Evolutionary conservation across 2,329 filamentous ascomycete genomes (phyloP), one percentile per base, ranked within the genome.

Genomic region (Madurella fahalii): DNA sequence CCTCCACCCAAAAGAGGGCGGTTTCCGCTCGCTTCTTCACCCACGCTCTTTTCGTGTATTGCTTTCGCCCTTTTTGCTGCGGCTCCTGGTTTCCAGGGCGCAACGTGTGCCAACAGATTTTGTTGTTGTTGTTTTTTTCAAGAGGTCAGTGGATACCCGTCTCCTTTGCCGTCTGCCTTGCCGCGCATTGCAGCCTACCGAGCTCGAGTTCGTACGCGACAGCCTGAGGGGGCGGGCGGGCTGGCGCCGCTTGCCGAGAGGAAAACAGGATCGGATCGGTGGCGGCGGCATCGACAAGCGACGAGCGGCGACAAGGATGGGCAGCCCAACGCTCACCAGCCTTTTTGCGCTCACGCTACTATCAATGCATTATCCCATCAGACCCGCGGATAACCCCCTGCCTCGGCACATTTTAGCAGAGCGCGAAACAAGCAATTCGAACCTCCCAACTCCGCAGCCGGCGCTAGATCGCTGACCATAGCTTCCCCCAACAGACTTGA

Each of bases 1-100:
- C 63, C 62, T 64, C 25, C 60, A 44, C 60, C 58, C 60, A 57
- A 62, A 59, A 49, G 60, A 49, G 47, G 51, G 50, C 59, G 61
- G 45, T 56, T 57, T 58, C 44, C 54, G 44, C 50, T 57, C 58
- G 53, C 52, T 59, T 60, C 55, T 51, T 57, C 56, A 60, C 59
- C 71, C 71, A 69, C 71, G 71, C 69, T 74, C 69, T 71, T 74
- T 47, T 72, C 68, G 57, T 61, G 34, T 61, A 64, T 63, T 64
- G 65, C 61, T 66, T 61, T 64, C 62, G 40, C 57, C 47, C 52
- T 43, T 60, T 60, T 61, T 60, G 66, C 66, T 72, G 71, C 67
- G 71, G 72, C 69, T 69, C 73, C 73, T 74, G 73, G 72, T 72
- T 66, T 71, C 74, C 73, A 74, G 74, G 73, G 68, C 69, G 69